Base-by-base conservation (phyloP, 306 rosid genomes). In the Acacia crassicarpa region DNA sequence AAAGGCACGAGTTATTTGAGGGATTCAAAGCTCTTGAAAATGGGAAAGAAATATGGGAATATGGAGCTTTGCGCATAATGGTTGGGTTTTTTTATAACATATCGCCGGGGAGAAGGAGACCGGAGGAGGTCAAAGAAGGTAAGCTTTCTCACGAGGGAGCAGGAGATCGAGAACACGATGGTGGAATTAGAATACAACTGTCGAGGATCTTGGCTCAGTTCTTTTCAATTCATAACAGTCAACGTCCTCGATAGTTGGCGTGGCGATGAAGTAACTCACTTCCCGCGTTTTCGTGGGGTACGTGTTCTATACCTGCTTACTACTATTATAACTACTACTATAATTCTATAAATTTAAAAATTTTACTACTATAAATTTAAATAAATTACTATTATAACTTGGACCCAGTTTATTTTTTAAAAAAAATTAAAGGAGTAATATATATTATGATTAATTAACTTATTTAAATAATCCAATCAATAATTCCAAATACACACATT, bases 1-100 rank as follows among this genome's bases (percentile, higher is more conserved):
- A 89, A 80, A 43, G 19, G 33, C 97, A 91, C 89, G 90, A 88
- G 88, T 9, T 72, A 25, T 83, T 92, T 84, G 92, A 87, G 78
- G 43, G 13, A 65, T 88, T 90, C 95, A 89, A 91, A 85, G 87
- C 74, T 72, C 53, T 74, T 4, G 78, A 82, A 78, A 75, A 15
- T 73, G 49, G 46, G 80, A 63, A 75, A 4, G 51, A 41, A 32
- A 40, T 17, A 16, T 5, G 17, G 33, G 16, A 2, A 5, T 4
- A 58, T 78, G 59, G 53, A 35, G 59, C 4, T 61, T 27, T 75
- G 41, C 38, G 48, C 45, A 67, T 8, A 27, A 25, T 12, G 65
- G 7, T 14, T 14, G 32, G 35, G 35, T 6, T 61, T 23, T 23
- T 59, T 23, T 59, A 53, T 51, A 51, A 48, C 53, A 48, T 48